Base-by-base conservation (phyloP, 805 yeast species). In the Candida corydali region DNA sequence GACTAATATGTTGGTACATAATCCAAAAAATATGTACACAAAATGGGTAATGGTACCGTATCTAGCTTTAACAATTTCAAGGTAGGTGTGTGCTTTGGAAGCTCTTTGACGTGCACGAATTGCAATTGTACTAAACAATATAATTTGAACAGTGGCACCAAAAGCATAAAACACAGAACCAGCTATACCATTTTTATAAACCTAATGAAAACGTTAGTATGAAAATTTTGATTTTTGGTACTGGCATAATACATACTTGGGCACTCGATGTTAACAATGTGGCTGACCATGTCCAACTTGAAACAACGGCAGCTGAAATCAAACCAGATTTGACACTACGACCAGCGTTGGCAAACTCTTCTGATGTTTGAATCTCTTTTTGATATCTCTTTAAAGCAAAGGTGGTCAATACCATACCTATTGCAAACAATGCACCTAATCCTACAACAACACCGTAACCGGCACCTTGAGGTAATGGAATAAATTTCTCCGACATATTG, bases 281-380 rank as follows among this genome's bases (percentile, higher is more conserved):
- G n/a, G 69, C 70, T 26, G 70, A 63, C 73, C 73, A 68, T 10
- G 96, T 87, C 98, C 98, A 89, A 7, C 91, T 80, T 9, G 91
- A 80, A 7, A 88, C 96, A 20, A 89, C 96, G 6, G 96, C 95
- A 6, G 95, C 80, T 4, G 91, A 80, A 43, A 87, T 82, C 46
- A 89, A 68, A 33, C 93, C 93, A 0, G 91, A 80, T 49, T 82
- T 84, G 28, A 89, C 94, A 3, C 86, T 70, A 55, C 96, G 75
- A 46, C 96, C 96, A 24, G 96, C 96, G 4, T 96, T 88, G 3
- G 94, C 78, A 49, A 89, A 89, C 55, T 88, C 96, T 63, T 89
- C 97, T 3, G 96, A 88, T 5, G 95, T 86, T 60, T 87, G 82
- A 38, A 84, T 73, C 59, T 89, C 96, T 49, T 77, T 76, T 54